These are phyloP conservation scores for Maudiozyma turicensis DNA, from an alignment of 805 yeast species.

Conservation along the genomic window DNA sequence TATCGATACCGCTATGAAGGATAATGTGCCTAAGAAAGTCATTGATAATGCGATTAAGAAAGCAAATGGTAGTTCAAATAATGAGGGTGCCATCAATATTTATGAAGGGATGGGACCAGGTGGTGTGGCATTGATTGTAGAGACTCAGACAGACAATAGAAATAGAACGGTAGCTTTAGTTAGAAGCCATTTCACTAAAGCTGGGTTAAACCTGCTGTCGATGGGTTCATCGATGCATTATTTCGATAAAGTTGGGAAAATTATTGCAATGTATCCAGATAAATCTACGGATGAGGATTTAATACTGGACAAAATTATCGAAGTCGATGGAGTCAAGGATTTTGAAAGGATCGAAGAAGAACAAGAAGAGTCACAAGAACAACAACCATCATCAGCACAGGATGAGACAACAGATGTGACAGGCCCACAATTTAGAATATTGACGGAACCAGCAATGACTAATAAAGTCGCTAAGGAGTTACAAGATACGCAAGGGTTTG, in stretches of 20 bases:
- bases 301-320: conserved; percentile 65
- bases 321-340: conserved; percentile 66
- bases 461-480: conserved; percentile 50
- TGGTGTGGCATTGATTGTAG: conserved; percentile 77
- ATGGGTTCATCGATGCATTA: conserved; percentile 70
- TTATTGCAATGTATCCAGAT: conserved; percentile 39
- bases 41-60: conserved; percentile 82
- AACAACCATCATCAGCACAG: not conserved
- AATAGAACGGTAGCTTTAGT: conserved; percentile 70
- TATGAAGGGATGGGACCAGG: conserved; percentile 94
- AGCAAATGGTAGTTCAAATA: conserved; percentile 46
- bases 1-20: conserved; percentile 65
- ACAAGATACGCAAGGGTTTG: conserved; percentile 3
- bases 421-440: conserved; percentile 29
- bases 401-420: conserved; percentile 29
- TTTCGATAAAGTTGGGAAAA: conserved; percentile 71
- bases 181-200: conserved; percentile 63
- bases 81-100: conserved; percentile 34
- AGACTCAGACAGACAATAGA: conserved; percentile 83
- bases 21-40: conserved; percentile 72
- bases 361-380: not conserved
- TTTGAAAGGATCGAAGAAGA: conserved; percentile 43
- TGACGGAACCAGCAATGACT: conserved; percentile 57
- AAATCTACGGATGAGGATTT: conserved; percentile 48
- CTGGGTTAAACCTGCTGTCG: conserved; percentile 38